phyloP scores from a whole-genome alignment of 495 filamentous ascomycete species.

The Penicillium odoratum region DNA sequence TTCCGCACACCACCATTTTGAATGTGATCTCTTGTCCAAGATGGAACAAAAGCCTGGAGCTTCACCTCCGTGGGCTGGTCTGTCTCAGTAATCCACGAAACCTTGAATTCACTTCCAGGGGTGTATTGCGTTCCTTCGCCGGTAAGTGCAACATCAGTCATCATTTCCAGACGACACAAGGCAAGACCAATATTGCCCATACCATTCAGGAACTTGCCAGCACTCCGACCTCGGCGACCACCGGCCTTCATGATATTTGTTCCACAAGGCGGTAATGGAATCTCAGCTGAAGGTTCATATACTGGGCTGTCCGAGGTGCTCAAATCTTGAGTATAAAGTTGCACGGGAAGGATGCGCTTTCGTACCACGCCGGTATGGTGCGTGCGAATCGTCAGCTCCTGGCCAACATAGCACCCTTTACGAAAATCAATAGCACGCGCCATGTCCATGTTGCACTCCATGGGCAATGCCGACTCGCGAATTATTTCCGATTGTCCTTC shows the following conservation, averaged over 20 bases:
- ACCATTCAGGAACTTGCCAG: conserved; percentile 74
- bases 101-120: conserved; percentile 55
- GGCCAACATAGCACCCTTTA: conserved; percentile 96
- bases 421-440: conserved; percentile 82
- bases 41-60: conserved; percentile 84
- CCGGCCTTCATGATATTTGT: conserved; percentile 48
- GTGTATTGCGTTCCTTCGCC: conserved; percentile 58
- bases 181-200: conserved; percentile 85
- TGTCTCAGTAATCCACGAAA: conserved; percentile 46
- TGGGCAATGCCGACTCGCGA: conserved; percentile 66
- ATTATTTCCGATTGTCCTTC: conserved; percentile 82
- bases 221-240: conserved; percentile 59
- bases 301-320: conserved; percentile 40
- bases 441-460: conserved; percentile 83
- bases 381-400: conserved; percentile 93
- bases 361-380: conserved; percentile 90
- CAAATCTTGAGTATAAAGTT: conserved; percentile 60
- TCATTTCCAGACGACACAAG: conserved; percentile 84
- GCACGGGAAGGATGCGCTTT: conserved; percentile 83
- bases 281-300: conserved; percentile 48
- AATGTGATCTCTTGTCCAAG: conserved; percentile 62
- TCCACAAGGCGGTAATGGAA: conserved; percentile 30
- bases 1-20: conserved; percentile 29
- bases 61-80: conserved; percentile 50
- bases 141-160: conserved; percentile 72